These are phyloP conservation scores for Penicillium coprophilum DNA, from an alignment of 495 filamentous ascomycete species.

Conservation along the genomic window DNA sequence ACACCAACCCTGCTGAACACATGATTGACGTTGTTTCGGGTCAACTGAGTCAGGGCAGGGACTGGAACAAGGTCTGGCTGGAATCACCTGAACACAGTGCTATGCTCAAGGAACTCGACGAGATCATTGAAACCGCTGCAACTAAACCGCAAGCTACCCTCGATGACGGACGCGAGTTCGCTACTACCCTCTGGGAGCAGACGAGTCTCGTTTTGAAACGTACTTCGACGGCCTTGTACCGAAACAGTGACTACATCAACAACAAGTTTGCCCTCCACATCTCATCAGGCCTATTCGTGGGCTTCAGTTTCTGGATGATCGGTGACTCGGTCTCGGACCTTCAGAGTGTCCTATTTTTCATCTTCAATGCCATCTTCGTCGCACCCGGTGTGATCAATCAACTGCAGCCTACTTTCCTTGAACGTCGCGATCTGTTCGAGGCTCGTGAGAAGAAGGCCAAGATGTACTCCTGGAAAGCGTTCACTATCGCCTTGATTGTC, in stretches of 20 bases:
- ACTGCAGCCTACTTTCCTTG: constrained; percentile 53
- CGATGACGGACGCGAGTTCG: constrained; percentile 51
- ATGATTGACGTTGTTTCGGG: constrained; percentile 79
- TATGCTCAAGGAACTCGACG: constrained; percentile 54
- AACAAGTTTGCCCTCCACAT: constrained; percentile 54
- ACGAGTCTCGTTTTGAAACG: constrained; percentile 55
- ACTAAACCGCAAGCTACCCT: constrained; percentile 30
- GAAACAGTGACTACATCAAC: constrained; percentile 62
- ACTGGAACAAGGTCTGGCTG: constrained; percentile 66
- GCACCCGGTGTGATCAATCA: constrained; percentile 51
- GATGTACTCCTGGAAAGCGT: constrained; percentile 56
- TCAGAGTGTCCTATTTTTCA: constrained; percentile 37
- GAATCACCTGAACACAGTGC: constrained; percentile 50
- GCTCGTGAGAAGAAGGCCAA: constrained; percentile 52
- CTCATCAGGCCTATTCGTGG: constrained; percentile 35
- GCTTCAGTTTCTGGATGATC: constrained; percentile 43
- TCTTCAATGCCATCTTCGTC: constrained; percentile 53
- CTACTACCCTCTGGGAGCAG: constrained; percentile 56
- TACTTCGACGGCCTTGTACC: constrained; percentile 58
- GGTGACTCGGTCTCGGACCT: constrained; percentile 28
- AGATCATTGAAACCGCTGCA: constrained; percentile 46
- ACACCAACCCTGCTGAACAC: constrained; percentile 84
- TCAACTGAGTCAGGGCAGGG: constrained; percentile 36
- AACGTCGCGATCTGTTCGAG: constrained; percentile 53
- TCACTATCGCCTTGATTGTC: constrained; percentile 48